phyloP scores from a whole-genome alignment of 2,329 filamentous ascomycete species.

The Aspergillus luchuensis region DNA sequence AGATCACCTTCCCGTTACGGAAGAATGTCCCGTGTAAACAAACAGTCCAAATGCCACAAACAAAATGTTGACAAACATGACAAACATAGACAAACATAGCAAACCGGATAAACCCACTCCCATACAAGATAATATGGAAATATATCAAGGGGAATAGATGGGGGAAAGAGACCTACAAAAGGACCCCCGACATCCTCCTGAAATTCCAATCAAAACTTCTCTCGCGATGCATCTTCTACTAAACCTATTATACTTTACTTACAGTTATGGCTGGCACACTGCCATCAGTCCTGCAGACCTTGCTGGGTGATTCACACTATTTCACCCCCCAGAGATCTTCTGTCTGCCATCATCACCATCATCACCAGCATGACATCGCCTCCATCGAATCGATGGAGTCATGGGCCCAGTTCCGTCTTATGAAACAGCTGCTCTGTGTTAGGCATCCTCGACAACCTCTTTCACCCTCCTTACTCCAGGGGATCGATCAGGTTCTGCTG shows the following conservation, averaged over 20 bases:
- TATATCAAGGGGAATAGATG: too few relatives aligned
- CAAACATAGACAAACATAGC: too few relatives aligned
- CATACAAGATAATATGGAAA: too few relatives aligned
- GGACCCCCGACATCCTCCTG: too few relatives aligned
- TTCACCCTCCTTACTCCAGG: neutral
- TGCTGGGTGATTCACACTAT: neutral
- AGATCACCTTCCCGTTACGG: too few relatives aligned
- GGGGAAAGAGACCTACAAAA: too few relatives aligned
- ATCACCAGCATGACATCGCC: neutral
- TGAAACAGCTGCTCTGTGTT: conserved; percentile 3
- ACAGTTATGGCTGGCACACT: neutral
- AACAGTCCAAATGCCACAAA: too few relatives aligned
- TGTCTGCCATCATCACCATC: neutral
- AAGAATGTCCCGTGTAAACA: too few relatives aligned
- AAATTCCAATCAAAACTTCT: too few relatives aligned
- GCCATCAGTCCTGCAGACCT: neutral
- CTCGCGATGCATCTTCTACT: neutral
- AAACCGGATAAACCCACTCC: too few relatives aligned
- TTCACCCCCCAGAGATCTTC: neutral
- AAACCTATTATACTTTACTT: neutral
- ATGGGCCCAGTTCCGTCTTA: conserved; percentile 1
- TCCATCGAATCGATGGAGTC: neutral
- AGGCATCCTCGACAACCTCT: neutral
- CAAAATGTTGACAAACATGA: too few relatives aligned
- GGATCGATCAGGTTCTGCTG: neutral